Conservation (phyloP, 371 early-diverging fungal genomes). For the Mortierella sp. region DNA sequence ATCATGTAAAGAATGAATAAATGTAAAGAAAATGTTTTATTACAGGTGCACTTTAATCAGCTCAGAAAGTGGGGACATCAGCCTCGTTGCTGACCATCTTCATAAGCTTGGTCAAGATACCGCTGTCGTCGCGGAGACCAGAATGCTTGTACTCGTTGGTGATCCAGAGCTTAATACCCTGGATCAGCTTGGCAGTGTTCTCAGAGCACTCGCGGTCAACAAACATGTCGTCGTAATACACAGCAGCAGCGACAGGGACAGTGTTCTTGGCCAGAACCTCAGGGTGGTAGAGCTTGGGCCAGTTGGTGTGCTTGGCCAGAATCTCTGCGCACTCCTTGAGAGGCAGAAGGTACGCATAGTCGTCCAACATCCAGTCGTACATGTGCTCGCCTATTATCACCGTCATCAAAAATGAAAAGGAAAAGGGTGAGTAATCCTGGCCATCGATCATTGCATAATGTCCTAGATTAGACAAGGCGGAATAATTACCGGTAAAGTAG, state of each 20-base stretch:
- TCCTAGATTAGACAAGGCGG: not conserved
- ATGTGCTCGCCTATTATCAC: slow-evolving; percentile 71
- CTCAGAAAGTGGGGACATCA: slow-evolving; percentile 42
- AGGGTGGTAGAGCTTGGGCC: slow-evolving; percentile 74
- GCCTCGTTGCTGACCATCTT: slow-evolving; percentile 71
- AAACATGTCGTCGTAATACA: slow-evolving; percentile 83
- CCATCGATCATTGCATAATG: not conserved
- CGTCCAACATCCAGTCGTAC: slow-evolving; percentile 85
- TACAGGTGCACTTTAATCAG: not conserved
- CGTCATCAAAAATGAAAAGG: not conserved
- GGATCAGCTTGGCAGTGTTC: slow-evolving; percentile 68
- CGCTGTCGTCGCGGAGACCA: slow-evolving; percentile 71
- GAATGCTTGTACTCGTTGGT: slow-evolving; percentile 85
- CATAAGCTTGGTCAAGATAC: slow-evolving; percentile 69
- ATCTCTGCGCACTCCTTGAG: slow-evolving; percentile 73
- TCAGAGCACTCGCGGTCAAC: slow-evolving; percentile 74
- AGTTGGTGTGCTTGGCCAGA: slow-evolving; percentile 68
- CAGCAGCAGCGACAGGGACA: slow-evolving; percentile 77
- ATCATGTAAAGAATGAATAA: not conserved
- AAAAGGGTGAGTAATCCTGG: not conserved
- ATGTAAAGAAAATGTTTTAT: not conserved
- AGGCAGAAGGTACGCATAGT: slow-evolving; percentile 74
- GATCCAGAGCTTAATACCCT: slow-evolving; percentile 77
- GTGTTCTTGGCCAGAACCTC: slow-evolving; percentile 64
- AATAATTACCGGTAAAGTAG: slow-evolving; percentile 47